phyloP scores from a whole-genome alignment of 768 basidiomycete species.

The Mycena chlorophos region DNA sequence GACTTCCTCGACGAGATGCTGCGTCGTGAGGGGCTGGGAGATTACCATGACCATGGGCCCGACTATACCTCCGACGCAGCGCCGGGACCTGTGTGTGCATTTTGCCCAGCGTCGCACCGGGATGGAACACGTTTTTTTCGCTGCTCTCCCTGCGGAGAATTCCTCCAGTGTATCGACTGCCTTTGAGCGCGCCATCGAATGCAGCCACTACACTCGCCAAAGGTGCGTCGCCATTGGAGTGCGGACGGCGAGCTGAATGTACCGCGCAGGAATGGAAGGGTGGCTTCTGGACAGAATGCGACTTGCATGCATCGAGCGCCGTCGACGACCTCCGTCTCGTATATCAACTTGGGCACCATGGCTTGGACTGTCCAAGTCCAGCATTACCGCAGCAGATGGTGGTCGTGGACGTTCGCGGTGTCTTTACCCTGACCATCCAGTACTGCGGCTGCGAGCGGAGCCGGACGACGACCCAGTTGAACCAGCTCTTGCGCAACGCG shows the following conservation, averaged over 20 bases:
- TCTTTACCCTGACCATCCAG: not conserved
- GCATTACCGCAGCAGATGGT: not conserved
- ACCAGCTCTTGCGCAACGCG: constrained; percentile 4
- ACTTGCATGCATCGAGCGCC: not conserved
- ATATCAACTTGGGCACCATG: no score
- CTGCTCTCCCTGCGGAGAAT: not conserved
- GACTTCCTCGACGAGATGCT: not conserved
- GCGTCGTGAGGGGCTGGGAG: not conserved
- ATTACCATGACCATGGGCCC: not conserved
- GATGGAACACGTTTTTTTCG: no score
- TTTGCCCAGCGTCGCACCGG: no score
- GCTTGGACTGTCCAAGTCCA: not conserved
- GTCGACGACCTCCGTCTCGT: not conserved
- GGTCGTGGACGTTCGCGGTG: not conserved
- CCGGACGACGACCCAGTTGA: not conserved
- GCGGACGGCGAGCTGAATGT: not conserved
- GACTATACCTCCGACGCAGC: not conserved
- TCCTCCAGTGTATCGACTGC: constrained; percentile 2
- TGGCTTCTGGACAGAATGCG: not conserved
- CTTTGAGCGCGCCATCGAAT: not conserved
- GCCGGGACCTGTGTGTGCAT: no score
- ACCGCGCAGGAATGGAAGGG: not conserved
- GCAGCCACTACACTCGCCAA: not conserved
- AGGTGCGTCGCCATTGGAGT: not conserved
- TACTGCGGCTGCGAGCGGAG: not conserved